Conservation (phyloP, 2,329 filamentous ascomycete species). For the Phyllosticta citriasiana region DNA sequence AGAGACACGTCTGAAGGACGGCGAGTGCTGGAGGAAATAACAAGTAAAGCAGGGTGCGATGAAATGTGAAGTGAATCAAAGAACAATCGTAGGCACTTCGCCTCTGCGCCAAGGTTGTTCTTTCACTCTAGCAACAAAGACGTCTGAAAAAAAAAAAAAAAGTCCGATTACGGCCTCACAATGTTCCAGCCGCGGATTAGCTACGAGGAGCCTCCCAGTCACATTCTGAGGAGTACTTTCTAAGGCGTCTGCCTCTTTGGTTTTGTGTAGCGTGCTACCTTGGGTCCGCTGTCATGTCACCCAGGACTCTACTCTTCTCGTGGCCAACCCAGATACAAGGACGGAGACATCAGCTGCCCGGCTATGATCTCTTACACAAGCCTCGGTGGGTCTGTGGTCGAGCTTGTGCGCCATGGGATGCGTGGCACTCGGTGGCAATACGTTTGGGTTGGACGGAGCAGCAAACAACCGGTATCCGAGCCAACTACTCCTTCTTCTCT, state of each 20-base stretch:
- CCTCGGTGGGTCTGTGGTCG: neutral
- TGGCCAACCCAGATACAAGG: neutral
- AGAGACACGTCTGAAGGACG: neutral
- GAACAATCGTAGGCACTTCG: conserved; percentile 1
- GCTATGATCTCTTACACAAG: neutral
- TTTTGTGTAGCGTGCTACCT: neutral
- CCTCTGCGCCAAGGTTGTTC: neutral
- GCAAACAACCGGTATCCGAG: neutral
- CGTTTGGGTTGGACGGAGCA: neutral
- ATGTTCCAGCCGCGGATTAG: neutral
- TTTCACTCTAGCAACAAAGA: conserved; percentile 9
- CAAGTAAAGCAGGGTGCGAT: neutral
- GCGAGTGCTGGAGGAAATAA: neutral
- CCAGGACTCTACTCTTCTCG: neutral
- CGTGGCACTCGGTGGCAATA: neutral
- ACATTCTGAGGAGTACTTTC: neutral
- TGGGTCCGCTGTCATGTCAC: neutral
- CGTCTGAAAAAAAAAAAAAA: neutral
- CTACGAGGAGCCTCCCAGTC: neutral
- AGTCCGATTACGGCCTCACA: neutral
- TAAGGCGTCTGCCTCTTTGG: neutral
- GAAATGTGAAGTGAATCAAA: neutral
- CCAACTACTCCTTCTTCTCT: neutral
- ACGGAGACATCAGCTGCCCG: neutral
- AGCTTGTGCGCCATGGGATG: neutral